phyloP scores from a whole-genome alignment of 768 basidiomycete genomes.

The Paxillus involutus region DNA sequence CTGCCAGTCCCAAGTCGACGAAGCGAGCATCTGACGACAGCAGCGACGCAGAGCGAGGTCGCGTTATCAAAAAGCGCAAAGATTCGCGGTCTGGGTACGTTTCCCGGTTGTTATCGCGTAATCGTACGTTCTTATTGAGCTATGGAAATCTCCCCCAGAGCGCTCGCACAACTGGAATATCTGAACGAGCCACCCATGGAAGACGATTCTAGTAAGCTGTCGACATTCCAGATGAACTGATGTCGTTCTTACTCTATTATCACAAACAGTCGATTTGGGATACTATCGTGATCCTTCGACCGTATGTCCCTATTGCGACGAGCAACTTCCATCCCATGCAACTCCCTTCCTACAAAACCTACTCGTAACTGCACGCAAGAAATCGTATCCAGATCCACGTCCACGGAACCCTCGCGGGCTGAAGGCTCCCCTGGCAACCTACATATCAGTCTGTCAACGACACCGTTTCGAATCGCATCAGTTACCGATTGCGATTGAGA shows the following conservation, averaged over 20 bases:
- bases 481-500: conserved; percentile 65
- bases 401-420: conserved; percentile 70
- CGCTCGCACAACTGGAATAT: conserved; percentile 8
- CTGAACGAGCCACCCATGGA: conserved; percentile 21
- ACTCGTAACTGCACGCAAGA: conserved; percentile 48
- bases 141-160: conserved; percentile 7
- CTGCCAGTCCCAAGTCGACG: conserved; percentile 9
- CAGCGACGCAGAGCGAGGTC: conserved; percentile 28
- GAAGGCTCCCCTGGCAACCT: conserved; percentile 47
- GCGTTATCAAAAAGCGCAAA: conserved; percentile 33
- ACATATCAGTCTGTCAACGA: conserved; percentile 70
- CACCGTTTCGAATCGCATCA: conserved; percentile 76
- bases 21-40: conserved; percentile 37
- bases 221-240: not conserved
- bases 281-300: conserved; percentile 58
- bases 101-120: not conserved
- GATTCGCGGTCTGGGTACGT: conserved; percentile 19
- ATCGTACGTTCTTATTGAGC: conserved; percentile 9
- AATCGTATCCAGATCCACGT: conserved; percentile 62
- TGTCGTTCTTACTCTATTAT: not conserved
- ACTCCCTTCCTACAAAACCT: conserved; percentile 59
- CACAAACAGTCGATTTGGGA: conserved; percentile 48
- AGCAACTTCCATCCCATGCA: conserved; percentile 58
- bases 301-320: conserved; percentile 83
- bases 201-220: conserved; percentile 43